phyloP scores from a whole-genome alignment of 2,329 filamentous ascomycete genomes.

The Rhexocercosporidium sp. region DNA sequence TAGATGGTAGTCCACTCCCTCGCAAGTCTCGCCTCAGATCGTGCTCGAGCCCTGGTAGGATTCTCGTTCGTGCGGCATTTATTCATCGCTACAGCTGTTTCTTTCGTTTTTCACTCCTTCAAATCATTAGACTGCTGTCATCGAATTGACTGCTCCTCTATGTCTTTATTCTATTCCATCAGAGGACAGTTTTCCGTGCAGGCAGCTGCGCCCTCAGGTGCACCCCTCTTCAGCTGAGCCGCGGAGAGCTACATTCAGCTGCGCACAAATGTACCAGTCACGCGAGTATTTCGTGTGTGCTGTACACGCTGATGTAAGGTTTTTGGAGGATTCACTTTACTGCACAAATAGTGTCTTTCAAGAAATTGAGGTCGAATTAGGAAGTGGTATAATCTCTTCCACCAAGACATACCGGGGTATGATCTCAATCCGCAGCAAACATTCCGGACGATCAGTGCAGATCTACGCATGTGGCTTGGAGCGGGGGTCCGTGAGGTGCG shows the following conservation, averaged over 20 bases:
- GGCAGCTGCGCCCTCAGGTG: not conserved
- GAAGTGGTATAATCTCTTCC: not conserved
- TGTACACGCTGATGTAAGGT: not conserved
- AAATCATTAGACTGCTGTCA: too few species aligned
- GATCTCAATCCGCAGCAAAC: not conserved
- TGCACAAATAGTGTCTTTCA: not conserved
- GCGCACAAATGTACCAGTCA: constrained; percentile 1
- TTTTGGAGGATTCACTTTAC: not conserved
- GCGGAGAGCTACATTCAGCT: not conserved
- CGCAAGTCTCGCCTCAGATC: not conserved
- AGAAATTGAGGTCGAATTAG: not conserved
- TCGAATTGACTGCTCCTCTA: not conserved
- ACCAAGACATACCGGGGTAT: not conserved
- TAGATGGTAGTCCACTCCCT: too few species aligned
- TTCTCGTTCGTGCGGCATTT: not conserved
- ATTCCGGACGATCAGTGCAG: not conserved
- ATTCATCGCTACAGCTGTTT: not conserved
- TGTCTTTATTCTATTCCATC: not conserved
- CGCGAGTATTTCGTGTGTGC: not conserved
- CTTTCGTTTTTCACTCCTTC: too few species aligned
- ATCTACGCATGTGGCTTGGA: not conserved
- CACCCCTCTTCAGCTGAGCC: not conserved
- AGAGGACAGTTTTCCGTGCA: not conserved
- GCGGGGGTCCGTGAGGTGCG: constrained; percentile 4
- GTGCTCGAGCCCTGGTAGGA: not conserved